Percentiles rank a stretch among this genome's conserved stretches.
phyloP scores from a whole-genome alignment of 2,329 filamentous ascomycete species.

The Ceratocystis lukuohia region DNA sequence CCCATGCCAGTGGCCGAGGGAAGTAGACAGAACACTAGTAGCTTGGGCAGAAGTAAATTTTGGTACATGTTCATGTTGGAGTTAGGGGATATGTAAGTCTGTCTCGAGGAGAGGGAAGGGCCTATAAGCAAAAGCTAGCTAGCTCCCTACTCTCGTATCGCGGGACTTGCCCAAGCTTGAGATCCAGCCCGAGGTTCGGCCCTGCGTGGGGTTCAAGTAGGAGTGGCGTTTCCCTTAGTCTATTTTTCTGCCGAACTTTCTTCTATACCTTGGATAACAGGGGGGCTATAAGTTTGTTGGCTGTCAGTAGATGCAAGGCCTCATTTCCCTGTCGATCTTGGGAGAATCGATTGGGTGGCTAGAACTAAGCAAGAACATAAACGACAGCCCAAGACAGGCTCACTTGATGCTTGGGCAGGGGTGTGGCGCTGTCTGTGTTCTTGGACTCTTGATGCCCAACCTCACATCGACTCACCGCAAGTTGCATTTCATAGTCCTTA shows the following conservation, averaged over 20 bases:
- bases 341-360: not conserved
- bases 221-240: not conserved
- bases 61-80: not conserved
- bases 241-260: not conserved
- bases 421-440: not conserved
- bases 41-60: too few species aligned
- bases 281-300: not conserved
- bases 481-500: not conserved
- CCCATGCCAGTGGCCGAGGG: not conserved
- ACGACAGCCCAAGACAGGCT: not conserved
- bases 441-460: slow-evolving; percentile 8
- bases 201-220: not conserved
- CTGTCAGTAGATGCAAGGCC: slow-evolving; percentile 1
- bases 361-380: not conserved
- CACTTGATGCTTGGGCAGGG: not conserved
- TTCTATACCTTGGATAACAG: not conserved
- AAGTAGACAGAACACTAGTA: too few species aligned
- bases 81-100: not conserved
- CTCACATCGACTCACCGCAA: slow-evolving; percentile 7
- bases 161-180: not conserved
- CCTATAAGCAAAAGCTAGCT: not conserved
- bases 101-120: not conserved
- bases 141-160: not conserved
- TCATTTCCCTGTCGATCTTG: slow-evolving; percentile 3
- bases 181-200: not conserved